Evolutionary conservation across 2,329 filamentous ascomycete genomes (phyloP).

Genomic region (Chaetomium globosum): DNA sequence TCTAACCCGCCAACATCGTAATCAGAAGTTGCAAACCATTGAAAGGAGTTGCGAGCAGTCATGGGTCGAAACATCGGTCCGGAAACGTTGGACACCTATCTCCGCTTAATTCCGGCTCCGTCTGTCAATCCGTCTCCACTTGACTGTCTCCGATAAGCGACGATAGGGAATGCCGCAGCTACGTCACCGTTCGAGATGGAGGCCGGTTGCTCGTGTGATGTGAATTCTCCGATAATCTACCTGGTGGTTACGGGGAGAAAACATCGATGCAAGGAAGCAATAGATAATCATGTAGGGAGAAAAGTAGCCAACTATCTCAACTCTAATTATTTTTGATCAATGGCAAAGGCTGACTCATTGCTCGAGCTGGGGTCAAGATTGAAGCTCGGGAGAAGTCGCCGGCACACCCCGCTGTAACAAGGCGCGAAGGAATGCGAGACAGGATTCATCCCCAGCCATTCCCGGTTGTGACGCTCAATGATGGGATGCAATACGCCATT

Average conservation of each 20-base stretch:
- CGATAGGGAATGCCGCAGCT: background rate
- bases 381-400: slow-evolving; percentile 6
- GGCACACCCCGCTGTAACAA: background rate
- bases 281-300: background rate
- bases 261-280: background rate
- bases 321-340: background rate
- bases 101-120: too few relatives aligned
- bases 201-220: background rate
- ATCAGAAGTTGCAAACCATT: too few relatives aligned
- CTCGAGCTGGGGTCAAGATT: background rate
- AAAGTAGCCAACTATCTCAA: background rate
- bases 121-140: too few relatives aligned
- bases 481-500: slow-evolving; percentile 9
- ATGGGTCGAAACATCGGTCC: too few relatives aligned
- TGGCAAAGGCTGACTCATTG: background rate
- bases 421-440: slow-evolving; percentile 5
- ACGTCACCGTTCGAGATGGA: slow-evolving; percentile 10
- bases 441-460: background rate
- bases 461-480: background rate
- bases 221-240: too few relatives aligned
- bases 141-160: background rate
- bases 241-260: too few relatives aligned
- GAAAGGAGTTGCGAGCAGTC: too few relatives aligned
- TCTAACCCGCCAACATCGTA: too few relatives aligned
- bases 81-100: too few relatives aligned